Evolutionary conservation across 306 rosid genomes (phyloP), one percentile per base, ranked within the genome.

Genomic region (Calophaca sinica): DNA sequence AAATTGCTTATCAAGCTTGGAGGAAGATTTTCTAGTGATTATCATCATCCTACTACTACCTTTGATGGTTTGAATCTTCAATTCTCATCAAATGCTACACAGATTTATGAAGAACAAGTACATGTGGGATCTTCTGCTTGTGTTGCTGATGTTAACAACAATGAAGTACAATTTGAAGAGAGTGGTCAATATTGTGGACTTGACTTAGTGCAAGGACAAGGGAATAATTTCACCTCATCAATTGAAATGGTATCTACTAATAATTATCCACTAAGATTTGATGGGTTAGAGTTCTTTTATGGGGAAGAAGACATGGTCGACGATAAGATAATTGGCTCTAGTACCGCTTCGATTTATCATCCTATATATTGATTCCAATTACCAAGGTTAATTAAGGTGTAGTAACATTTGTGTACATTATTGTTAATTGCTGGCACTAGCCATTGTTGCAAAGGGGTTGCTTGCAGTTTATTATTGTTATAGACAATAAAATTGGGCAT

Each of bases 1-100:
- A 92, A 80, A 36, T 51, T 90, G 13, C 98, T 92, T 7, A 83
- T 86, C 80, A 92, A 84, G 46, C 94, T 90, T 0, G 98, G 94
- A 68, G 96, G 94, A 13, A 84, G 83, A 57, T 89, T 88, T 84
- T 78, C 86, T 12, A 75, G 81, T 59, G 80, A 84, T 66, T 72
- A 72, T 52, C 71, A 74, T 53, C 83, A 49, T 15, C 12, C 52
- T 63, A 44, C 57, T 74, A 63, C 5, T 63, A 26, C 11, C 0
- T 65, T 65, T 69, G 81, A 82, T 65, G 86, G 49, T 26, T 39
- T 57, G 38, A 39, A 65, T 75, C 48, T 71, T 80, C 82, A 86
- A 59, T 78, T 82, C 46, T 77, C 87, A 62, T 9, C n/a, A 44
- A 66, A 66, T 65, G 38, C 70, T 65, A 42, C 70, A 62, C 31